These are phyloP conservation scores for Ambrosia artemisiifolia DNA, from an alignment of 129 eudicot genomes.

Conservation along the genomic window DNA sequence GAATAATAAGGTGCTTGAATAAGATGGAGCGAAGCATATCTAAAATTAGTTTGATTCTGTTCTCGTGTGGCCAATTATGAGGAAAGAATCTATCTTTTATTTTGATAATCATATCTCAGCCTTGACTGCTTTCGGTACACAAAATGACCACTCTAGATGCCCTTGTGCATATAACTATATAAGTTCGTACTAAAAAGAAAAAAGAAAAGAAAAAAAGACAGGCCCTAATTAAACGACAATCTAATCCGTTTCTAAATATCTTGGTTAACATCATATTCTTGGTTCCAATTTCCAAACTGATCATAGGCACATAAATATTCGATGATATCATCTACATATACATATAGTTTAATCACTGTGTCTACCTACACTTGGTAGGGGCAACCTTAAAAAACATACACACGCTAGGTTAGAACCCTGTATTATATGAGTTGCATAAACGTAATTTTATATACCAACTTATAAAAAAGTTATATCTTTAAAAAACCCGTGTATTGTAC, in stretches of 20 bases:
- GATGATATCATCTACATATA: background rate
- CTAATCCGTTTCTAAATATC: slow-evolving; percentile 7
- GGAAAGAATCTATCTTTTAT: slow-evolving; percentile 30
- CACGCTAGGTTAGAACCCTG: too few species aligned
- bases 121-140: slow-evolving; percentile 33
- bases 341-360: too few species aligned
- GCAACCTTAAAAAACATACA: too few species aligned
- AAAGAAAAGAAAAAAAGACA: background rate
- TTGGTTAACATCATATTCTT: slow-evolving; percentile 18
- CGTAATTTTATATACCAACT: too few species aligned
- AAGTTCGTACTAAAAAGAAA: too few species aligned
- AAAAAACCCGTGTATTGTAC: too few species aligned
- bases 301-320: background rate
- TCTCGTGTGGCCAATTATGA: slow-evolving; percentile 38
- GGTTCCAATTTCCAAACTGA: background rate
- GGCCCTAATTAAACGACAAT: slow-evolving; percentile 15
- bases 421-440: too few species aligned
- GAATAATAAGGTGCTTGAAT: slow-evolving; percentile 31
- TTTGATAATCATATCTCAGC: slow-evolving; percentile 10
- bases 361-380: too few species aligned
- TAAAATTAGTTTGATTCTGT: slow-evolving; percentile 23
- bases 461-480: too few species aligned
- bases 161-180: background rate
- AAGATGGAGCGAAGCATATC: slow-evolving; percentile 16
- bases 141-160: slow-evolving; percentile 11